phyloP scores from a whole-genome alignment of 352 stramenopile genomes.

The Globisporangium paddicum region DNA sequence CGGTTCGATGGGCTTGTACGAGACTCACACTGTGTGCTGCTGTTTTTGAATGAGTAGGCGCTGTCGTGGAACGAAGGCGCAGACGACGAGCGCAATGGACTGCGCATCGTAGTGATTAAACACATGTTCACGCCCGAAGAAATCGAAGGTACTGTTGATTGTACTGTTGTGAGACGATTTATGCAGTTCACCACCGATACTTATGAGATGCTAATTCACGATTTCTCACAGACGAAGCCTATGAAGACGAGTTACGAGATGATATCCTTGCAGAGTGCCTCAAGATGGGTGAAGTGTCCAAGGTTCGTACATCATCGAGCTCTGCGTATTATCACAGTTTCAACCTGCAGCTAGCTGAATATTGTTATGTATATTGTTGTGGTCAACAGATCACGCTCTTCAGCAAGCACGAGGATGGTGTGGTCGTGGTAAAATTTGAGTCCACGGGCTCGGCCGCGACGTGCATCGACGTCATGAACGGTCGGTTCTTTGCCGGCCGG shows the following conservation, averaged over 20 bases:
- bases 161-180: not conserved
- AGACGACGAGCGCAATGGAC: slow-evolving; percentile 83
- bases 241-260: slow-evolving; percentile 69
- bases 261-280: slow-evolving; percentile 83
- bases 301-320: no score
- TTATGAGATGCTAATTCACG: not conserved
- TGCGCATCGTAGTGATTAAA: slow-evolving; percentile 96
- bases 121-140: slow-evolving; percentile 92
- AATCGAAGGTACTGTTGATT: slow-evolving; percentile 50
- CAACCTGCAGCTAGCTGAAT: not conserved
- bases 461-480: slow-evolving; percentile 88
- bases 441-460: slow-evolving; percentile 79
- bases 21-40: no score
- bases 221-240: slow-evolving; percentile 41
- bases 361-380: not conserved
- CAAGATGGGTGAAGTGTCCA: slow-evolving; percentile 80
- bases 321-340: no score
- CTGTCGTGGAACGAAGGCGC: slow-evolving; percentile 95
- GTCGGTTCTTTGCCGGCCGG: slow-evolving; percentile 82
- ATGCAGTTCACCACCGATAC: not conserved
- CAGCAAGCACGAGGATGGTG: slow-evolving; percentile 86
- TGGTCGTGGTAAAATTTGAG: slow-evolving; percentile 94
- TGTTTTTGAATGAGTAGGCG: slow-evolving; percentile 76
- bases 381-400: slow-evolving; percentile 93
- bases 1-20: no score